A percentile compares a stretch with the other conserved stretches of the same genome.
These are phyloP conservation scores for Collybiopsis confluens DNA, from an alignment of 768 basidiomycete species.

Conservation along the genomic window DNA sequence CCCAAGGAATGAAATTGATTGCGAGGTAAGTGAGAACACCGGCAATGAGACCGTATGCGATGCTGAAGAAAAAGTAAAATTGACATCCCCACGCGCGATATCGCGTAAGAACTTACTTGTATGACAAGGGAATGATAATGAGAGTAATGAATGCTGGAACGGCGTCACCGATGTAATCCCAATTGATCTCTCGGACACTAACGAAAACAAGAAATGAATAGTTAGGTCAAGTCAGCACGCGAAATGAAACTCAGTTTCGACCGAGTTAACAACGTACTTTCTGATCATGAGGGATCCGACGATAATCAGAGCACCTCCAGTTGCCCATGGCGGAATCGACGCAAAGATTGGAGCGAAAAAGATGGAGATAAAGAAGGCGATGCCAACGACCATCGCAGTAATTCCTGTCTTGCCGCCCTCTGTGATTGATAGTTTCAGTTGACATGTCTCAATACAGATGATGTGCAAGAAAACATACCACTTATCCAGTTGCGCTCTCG, in stretches of 20 bases:
- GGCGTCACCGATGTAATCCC: slow-evolving; percentile 85
- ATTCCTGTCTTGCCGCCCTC: slow-evolving; percentile 90
- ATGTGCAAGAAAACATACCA: too few species aligned
- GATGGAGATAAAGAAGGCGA: slow-evolving; percentile 78
- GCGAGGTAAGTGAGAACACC: slow-evolving; percentile 69
- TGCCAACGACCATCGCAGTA: slow-evolving; percentile 66
- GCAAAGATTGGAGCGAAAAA: slow-evolving; percentile 91
- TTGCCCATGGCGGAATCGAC: slow-evolving; percentile 84
- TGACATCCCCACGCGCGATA: background rate
- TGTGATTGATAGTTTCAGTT: too few species aligned
- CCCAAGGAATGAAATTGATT: slow-evolving; percentile 66
- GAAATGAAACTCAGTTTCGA: background rate
- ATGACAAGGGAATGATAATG: slow-evolving; percentile 73
- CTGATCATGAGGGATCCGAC: slow-evolving; percentile 89
- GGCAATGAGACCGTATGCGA: slow-evolving; percentile 86
- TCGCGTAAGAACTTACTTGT: slow-evolving; percentile 63
- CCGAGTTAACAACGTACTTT: slow-evolving; percentile 46
- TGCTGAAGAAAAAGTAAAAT: slow-evolving; percentile 40
- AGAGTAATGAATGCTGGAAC: slow-evolving; percentile 83
- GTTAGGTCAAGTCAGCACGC: background rate
- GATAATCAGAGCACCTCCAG: slow-evolving; percentile 79
- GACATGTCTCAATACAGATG: too few species aligned
- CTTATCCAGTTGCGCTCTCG: slow-evolving; percentile 80
- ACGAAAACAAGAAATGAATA: background rate
- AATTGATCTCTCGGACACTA: slow-evolving; percentile 81